Percentiles rank a stretch among this genome's conserved stretches.
phyloP scores from a whole-genome alignment of 768 basidiomycete genomes.

The Serendipita sp. region DNA sequence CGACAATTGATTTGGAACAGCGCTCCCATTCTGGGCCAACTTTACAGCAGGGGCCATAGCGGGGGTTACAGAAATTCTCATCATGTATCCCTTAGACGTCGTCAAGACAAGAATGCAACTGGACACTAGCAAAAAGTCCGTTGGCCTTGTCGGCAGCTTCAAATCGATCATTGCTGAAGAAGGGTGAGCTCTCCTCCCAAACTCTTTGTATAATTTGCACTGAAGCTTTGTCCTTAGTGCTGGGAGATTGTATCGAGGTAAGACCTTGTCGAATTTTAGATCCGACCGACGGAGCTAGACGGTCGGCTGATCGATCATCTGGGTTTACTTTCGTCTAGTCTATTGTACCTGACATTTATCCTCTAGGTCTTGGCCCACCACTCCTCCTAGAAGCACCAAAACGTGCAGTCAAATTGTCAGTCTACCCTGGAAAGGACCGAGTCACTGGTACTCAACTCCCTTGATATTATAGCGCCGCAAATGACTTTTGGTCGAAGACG shows the following conservation, averaged over 20 bases:
- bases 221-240: slow-evolving; percentile 25
- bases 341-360: background rate
- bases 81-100: slow-evolving; percentile 82
- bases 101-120: slow-evolving; percentile 98
- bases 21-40: slow-evolving; percentile 72
- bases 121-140: slow-evolving; percentile 60
- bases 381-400: slow-evolving; percentile 93
- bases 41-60: slow-evolving; percentile 95
- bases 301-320: background rate
- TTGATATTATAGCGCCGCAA: slow-evolving; percentile 40
- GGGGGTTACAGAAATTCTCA: slow-evolving; percentile 44
- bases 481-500: slow-evolving; percentile 92
- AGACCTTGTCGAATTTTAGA: slow-evolving; percentile 6
- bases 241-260: slow-evolving; percentile 80
- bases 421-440: slow-evolving; percentile 8
- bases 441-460: slow-evolving; percentile 3
- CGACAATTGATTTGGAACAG: slow-evolving; percentile 21
- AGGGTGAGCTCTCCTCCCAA: slow-evolving; percentile 44
- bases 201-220: background rate
- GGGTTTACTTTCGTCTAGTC: background rate
- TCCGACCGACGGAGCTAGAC: background rate
- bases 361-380: slow-evolving; percentile 76
- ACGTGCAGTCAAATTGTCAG: slow-evolving; percentile 88
- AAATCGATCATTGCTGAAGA: slow-evolving; percentile 70
- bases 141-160: slow-evolving; percentile 73